Evolutionary conservation across 441 rosid species (phyloP), one percentile per base, ranked within the genome.

Genomic region (Euphorbia corollata): DNA sequence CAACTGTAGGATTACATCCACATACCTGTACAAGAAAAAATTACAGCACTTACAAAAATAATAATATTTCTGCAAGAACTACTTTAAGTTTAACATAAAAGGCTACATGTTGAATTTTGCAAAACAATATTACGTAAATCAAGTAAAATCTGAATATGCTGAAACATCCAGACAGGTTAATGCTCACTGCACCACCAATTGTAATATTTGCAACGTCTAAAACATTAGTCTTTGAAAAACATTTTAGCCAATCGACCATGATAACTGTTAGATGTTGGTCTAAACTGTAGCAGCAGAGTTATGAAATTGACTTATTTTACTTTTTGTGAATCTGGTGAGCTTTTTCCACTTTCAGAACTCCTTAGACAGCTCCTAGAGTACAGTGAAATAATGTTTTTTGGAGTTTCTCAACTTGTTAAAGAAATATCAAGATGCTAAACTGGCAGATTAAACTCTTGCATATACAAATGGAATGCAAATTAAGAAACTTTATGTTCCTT

Each of bases 1-100:
- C 86, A 95, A 77, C 84, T 95, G 99, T 82, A 95, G 95, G 77
- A 95, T 92, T 65, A 90, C 98, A 80, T 95, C 97, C 60, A 95
- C 98, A 71, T 95, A 95, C 99, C 99, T 95, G 79, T 16, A 68
- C 18, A 32, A 41, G 64, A 54, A 60, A 64, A 16, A 19, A 36
- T 53, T 24, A 73, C 18, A 60, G 32, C n/a, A 32, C 20, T 41
- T 1, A 12, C 19, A 60, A 10, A 47, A n/a, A 18, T 55, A 11
- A 64, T 57, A 13, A 27, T 62, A 11, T n/a, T 13, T 53, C 16
- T 27, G 32, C 32, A 27, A 27, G 32, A 27, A 27, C 32, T 4
- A 27, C 1, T 27, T 27, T 27, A 27, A 53, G 2, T 23, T 62
- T 12, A 62, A 47, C 73, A 56, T 10, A 12, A 30, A 63, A 60